A percentile compares a stretch with the other conserved stretches of the same genome.
phyloP scores from a whole-genome alignment of 441 rosid genomes.

The Gossypium davidsonii region DNA sequence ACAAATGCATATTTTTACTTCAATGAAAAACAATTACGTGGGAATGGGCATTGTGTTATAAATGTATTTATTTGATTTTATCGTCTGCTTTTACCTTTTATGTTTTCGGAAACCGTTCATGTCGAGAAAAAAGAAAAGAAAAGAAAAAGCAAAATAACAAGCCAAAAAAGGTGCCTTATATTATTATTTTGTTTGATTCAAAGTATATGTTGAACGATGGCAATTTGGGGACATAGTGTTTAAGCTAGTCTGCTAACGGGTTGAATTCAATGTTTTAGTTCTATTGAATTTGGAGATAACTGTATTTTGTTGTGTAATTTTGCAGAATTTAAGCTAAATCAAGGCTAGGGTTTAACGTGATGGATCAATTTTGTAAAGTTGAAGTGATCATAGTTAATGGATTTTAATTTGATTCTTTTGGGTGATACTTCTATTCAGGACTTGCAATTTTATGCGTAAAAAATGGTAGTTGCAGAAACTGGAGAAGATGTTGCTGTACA shows the following conservation, averaged over 20 bases:
- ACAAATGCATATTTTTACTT: background rate
- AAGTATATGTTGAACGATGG: background rate
- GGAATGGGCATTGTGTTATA: background rate
- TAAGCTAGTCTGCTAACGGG: background rate
- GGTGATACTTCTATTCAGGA: background rate
- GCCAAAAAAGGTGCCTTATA: background rate
- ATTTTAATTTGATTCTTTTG: background rate
- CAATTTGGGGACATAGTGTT: background rate
- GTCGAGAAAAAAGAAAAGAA: background rate
- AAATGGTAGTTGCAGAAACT: conserved; percentile 30
- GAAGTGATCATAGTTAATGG: background rate
- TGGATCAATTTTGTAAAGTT: background rate
- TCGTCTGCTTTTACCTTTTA: background rate
- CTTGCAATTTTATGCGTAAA: background rate
- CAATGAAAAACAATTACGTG: background rate
- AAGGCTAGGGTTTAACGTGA: background rate
- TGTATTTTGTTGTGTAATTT: background rate
- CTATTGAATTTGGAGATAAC: background rate
- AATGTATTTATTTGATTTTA: background rate
- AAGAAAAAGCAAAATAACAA: background rate
- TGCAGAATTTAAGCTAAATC: background rate
- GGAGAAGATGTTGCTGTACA: conserved; percentile 44
- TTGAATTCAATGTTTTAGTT: background rate
- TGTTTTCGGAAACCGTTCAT: background rate
- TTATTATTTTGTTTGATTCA: background rate